Conservation (phyloP, 805 yeast species). For the Lipomyces chichibuensis region DNA sequence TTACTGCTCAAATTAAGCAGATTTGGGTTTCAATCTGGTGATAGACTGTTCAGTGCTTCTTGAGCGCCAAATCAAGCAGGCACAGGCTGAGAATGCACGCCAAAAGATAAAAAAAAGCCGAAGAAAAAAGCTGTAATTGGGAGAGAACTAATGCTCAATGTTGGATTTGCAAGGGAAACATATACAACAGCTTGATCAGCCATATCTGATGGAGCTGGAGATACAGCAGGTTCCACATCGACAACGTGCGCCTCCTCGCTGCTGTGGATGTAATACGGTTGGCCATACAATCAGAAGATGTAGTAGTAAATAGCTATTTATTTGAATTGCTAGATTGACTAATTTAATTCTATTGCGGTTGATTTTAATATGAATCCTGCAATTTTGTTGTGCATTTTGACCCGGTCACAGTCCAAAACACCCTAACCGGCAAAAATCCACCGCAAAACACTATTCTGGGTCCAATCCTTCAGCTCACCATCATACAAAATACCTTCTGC, state of each 20-base stretch:
- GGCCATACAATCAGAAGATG: not conserved
- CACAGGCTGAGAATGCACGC: not conserved
- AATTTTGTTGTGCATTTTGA: too few species aligned
- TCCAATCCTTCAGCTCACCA: too few species aligned
- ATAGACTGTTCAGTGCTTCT: not conserved
- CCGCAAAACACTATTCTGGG: too few species aligned
- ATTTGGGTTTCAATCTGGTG: not conserved
- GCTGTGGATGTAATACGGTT: not conserved
- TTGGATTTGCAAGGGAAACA: not conserved
- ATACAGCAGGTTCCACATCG: not conserved
- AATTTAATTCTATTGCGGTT: too few species aligned
- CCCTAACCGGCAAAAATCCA: too few species aligned
- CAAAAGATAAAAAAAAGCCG: not conserved
- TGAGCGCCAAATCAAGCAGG: not conserved
- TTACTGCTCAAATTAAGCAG: not conserved
- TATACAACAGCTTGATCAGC: not conserved
- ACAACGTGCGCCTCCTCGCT: not conserved
- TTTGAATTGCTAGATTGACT: too few species aligned
- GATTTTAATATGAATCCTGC: too few species aligned
- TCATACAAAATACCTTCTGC: too few species aligned
- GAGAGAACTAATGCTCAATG: not conserved
- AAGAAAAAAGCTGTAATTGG: not conserved
- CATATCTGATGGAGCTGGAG: not conserved
- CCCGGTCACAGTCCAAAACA: too few species aligned
- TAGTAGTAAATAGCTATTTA: too few species aligned